Evolutionary conservation across 768 basidiomycete species (phyloP), one percentile per base, ranked within the genome.

Genomic region (Dacryopinax spathularia): DNA sequence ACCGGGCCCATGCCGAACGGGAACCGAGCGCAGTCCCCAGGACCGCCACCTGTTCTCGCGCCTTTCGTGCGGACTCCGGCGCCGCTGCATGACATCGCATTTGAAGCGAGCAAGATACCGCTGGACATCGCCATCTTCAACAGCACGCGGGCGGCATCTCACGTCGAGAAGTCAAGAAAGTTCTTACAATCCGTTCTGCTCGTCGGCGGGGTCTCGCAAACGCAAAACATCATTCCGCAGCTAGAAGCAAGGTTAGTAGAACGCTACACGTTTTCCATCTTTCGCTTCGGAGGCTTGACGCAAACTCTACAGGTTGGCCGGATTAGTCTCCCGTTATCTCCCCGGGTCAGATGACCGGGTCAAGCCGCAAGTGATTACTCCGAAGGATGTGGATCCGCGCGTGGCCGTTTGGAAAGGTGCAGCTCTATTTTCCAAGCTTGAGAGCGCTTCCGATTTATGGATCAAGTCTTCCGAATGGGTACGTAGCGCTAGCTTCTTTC

Each of bases 391-490:
- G 43, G 93, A 98, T 73, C 91, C 91, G 4, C 82, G 84, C 27
- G 85, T 91, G 35, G 81, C 98, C 33, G 85, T 85, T 16, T 99
- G 96, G 96, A 97, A 97, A 73, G 96, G 96, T 10, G 91, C 87
- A 5, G 83, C 87, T 7, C 91, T 94, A 13, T 82, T 97, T 39
- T 89, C 87, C 29, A 90, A 91, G 74, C 88, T 98, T 83, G 96
- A 99, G 61, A 84, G 85, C 1, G 84, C 88, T 44, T 80, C 83
- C 33, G 96, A 99, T 67, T 75, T 97, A 63, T 98, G 95, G 95
- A 78, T 98, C 29, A 83, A 89, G 5, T 75, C 78, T 63, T 77
- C 84, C 34, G 96, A 99, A 72, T 99, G 93, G 90, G 90, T 91
- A 73, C 60, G 81, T 75, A 7, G n/a, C n/a, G n/a, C n/a, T n/a